Evolutionary conservation across 2,329 filamentous ascomycete genomes (phyloP).

Genomic region (Periconia macrospinosa): DNA sequence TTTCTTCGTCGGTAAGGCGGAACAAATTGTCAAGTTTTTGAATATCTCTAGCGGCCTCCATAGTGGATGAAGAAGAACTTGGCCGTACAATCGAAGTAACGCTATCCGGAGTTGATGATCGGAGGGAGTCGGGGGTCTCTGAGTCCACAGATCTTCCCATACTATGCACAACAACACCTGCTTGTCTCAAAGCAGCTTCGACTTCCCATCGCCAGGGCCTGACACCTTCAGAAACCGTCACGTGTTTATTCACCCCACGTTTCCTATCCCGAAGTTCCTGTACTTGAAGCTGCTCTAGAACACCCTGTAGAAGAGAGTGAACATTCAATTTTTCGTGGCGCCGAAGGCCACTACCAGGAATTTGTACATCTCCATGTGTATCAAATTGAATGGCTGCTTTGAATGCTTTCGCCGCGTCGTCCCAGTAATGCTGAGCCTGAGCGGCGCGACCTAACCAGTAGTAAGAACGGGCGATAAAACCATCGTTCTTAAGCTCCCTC

Average conservation of each 20-base stretch:
- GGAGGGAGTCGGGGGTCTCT: too few relatives aligned
- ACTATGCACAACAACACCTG: neutral
- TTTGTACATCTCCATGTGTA: neutral
- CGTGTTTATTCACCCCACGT: neutral
- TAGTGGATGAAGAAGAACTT: neutral
- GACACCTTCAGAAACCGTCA: neutral
- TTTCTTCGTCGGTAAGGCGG: neutral
- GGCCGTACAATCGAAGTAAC: neutral
- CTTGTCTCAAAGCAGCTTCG: neutral
- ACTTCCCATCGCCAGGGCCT: neutral
- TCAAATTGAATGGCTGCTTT: neutral
- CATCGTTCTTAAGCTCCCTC: slow-evolving; percentile 7
- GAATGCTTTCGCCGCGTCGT: slow-evolving; percentile 6
- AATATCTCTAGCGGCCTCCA: too few relatives aligned
- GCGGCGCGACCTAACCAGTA: slow-evolving; percentile 23
- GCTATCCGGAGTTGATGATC: neutral
- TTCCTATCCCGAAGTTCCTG: neutral
- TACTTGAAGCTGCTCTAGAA: neutral
- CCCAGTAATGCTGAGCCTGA: slow-evolving; percentile 8
- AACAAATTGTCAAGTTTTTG: too few relatives aligned
- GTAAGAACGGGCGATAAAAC: slow-evolving; percentile 17
- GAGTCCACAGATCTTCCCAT: too few relatives aligned
- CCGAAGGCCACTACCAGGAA: too few relatives aligned
- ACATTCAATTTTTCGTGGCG: neutral
- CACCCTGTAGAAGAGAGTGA: neutral